These are phyloP conservation scores for Nematocida homosporus DNA, from an alignment of 371 early-diverging fungal genomes.

Conservation along the genomic window DNA sequence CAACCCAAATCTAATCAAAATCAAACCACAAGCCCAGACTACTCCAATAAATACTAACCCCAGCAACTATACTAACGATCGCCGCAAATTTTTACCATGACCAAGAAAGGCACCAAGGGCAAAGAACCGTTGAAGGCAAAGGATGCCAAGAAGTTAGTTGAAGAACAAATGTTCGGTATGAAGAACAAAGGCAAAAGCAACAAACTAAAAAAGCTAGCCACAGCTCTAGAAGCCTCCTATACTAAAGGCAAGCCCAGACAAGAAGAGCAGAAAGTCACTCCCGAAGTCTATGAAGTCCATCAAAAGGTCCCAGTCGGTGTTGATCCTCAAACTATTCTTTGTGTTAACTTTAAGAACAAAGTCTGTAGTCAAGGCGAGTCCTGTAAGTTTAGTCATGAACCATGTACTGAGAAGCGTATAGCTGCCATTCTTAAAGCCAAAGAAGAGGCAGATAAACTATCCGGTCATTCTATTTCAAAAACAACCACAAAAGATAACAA, in stretches of 20 bases:
- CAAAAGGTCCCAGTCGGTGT: constrained; percentile 93
- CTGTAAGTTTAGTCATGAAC: constrained; percentile 97
- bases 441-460: background rate
- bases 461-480: background rate
- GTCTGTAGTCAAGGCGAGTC: constrained; percentile 81
- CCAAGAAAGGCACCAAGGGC: constrained; percentile 44
- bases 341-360: constrained; percentile 78
- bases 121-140: constrained; percentile 52
- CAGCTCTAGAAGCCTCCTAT: constrained; percentile 49
- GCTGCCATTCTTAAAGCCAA: constrained; percentile 70
- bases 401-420: constrained; percentile 73
- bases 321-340: constrained; percentile 92
- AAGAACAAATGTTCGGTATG: constrained; percentile 57
- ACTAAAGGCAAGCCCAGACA: constrained; percentile 31
- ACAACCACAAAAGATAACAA: constrained; percentile 74
- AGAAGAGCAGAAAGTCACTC: constrained; percentile 3
- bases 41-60: too few relatives aligned
- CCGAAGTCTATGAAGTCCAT: constrained; percentile 69
- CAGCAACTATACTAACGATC: too few relatives aligned
- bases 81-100: constrained; percentile 40
- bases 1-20: too few relatives aligned
- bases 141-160: constrained; percentile 53
- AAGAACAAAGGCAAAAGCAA: constrained; percentile 54
- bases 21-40: too few relatives aligned
- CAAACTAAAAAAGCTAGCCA: constrained; percentile 52